A percentile compares a stretch with the other conserved stretches of the same genome.
phyloP scores from a whole-genome alignment of 208 protist species.

The Leishmania guyanensis region DNA sequence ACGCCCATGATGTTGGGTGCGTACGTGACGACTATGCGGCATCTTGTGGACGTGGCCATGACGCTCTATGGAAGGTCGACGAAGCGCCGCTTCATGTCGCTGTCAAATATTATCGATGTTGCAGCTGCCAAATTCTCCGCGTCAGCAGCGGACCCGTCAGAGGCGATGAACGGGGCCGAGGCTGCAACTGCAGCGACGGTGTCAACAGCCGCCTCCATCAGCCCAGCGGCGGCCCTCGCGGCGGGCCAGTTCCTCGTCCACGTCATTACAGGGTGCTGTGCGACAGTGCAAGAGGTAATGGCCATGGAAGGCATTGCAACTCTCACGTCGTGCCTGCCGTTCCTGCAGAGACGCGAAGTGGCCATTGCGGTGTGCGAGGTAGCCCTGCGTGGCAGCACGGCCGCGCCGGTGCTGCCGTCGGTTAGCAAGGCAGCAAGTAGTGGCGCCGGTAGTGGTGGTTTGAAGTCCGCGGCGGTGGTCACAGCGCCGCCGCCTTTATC shows the following conservation, averaged over 20 bases:
- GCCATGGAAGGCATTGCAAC: slow-evolving; percentile 65
- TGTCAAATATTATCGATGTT: slow-evolving; percentile 41
- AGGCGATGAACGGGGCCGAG: not conserved
- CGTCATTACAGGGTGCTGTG: slow-evolving; percentile 29
- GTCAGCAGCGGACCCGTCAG: slow-evolving; percentile 6
- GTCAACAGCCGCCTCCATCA: slow-evolving; percentile 5
- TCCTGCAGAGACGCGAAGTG: slow-evolving; percentile 54
- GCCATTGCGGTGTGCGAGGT: slow-evolving; percentile 58
- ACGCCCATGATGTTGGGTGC: slow-evolving; percentile 42
- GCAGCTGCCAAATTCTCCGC: slow-evolving; percentile 36
- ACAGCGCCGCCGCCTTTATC: slow-evolving; percentile 11
- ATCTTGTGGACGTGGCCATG: slow-evolving; percentile 18
- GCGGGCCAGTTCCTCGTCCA: slow-evolving; percentile 36
- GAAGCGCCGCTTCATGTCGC: slow-evolving; percentile 26
- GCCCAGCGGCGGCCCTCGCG: slow-evolving; percentile 30
- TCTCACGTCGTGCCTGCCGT: slow-evolving; percentile 68
- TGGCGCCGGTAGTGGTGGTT: not conserved
- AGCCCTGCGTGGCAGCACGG: slow-evolving; percentile 35
- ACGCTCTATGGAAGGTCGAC: slow-evolving; percentile 28
- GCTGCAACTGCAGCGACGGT: not conserved
- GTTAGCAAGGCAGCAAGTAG: slow-evolving; percentile 4
- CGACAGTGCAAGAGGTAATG: slow-evolving; percentile 50
- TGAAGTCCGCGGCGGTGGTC: slow-evolving; percentile 3
- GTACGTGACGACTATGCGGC: slow-evolving; percentile 53
- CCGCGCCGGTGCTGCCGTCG: slow-evolving; percentile 16